Percentiles rank a stretch among this genome's conserved stretches.
These are phyloP conservation scores for Talaromyces wortmannii DNA, from an alignment of 495 filamentous ascomycete genomes.

Conservation along the genomic window DNA sequence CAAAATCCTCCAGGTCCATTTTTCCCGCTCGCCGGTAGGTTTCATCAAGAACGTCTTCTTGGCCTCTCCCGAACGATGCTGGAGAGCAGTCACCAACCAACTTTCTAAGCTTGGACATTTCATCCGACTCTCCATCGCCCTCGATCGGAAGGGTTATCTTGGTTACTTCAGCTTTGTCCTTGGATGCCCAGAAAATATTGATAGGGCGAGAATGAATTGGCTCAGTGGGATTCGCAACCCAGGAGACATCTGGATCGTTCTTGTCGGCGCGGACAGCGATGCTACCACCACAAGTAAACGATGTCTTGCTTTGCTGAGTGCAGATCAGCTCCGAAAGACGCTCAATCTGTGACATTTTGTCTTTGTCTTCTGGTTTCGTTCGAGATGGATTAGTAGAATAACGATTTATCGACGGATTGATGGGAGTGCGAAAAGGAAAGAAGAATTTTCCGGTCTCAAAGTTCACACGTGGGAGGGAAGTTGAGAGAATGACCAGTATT, in stretches of 20 bases:
- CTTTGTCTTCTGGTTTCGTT: neutral
- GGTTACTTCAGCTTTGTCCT: neutral
- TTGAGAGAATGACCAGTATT: neutral
- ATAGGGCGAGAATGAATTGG: neutral
- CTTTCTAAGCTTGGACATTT: neutral
- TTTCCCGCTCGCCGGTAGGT: slow-evolving; percentile 44
- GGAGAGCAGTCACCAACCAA: slow-evolving; percentile 30
- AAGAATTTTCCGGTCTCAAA: neutral
- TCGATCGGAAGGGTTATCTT: neutral
- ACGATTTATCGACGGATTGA: neutral
- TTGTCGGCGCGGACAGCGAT: neutral
- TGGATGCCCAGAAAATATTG: neutral
- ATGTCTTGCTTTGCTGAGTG: neutral
- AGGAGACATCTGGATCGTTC: neutral
- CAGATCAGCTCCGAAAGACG: neutral
- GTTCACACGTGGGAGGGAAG: too few species aligned
- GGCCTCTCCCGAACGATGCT: slow-evolving; percentile 39
- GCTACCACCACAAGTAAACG: neutral
- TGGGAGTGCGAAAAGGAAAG: neutral
- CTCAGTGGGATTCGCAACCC: neutral
- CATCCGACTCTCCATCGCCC: neutral
- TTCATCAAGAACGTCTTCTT: slow-evolving; percentile 40
- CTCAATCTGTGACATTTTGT: neutral
- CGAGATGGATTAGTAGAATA: neutral
- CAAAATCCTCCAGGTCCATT: slow-evolving; percentile 36